Base-by-base conservation (phyloP, 805 yeast species). In the Metschnikowia lunata region DNA sequence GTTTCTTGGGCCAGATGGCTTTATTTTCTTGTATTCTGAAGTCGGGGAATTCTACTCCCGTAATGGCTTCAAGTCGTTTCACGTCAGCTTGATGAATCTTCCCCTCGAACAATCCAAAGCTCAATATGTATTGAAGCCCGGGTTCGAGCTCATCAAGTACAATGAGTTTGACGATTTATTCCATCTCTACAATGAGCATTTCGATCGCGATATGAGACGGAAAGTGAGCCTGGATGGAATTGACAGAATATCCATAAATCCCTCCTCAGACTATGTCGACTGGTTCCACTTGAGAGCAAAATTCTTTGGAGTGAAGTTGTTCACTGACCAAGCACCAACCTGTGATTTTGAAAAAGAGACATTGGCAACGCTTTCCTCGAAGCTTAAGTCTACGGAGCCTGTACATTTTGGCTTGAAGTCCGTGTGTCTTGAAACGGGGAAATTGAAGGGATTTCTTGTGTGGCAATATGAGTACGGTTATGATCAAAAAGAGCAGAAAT, bases 221-320 rank as follows among this genome's bases (percentile, higher is more conserved):
- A 50, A 54, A 32, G 64, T 58, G 3, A 43, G 37, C n/a, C 36
- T 34, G 2, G 75, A 71, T 48, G 63, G 62, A 28, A 56, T 52
- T 34, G 50, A 63, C 12, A 51, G 75, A 26, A 58, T 69, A 6
- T 32, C 67, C n/a, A 31, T 67, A 8, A 45, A 42, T 12, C 70
- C 72, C 1, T 46, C 55, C 7, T 48, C 63, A 6, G 58, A 60
- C 18, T 40, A 54, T 18, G 52, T 64, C 11, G 72, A 71, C 55
- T 71, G 76, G 76, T 69, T 68, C 48, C 76, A 71, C 43, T 54
- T 68, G 41, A 56, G 76, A 45, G 57, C 67, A 26, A 71, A 71
- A 43, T 69, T 58, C 32, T 55, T 59, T 29, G 45, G 46, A n/a
- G 39, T 45, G 26, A 50, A 45, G 42, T 37, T 54, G 27, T 52